Conservation (phyloP, 495 filamentous ascomycete genomes). For the Hyaloscypha bicolor region DNA sequence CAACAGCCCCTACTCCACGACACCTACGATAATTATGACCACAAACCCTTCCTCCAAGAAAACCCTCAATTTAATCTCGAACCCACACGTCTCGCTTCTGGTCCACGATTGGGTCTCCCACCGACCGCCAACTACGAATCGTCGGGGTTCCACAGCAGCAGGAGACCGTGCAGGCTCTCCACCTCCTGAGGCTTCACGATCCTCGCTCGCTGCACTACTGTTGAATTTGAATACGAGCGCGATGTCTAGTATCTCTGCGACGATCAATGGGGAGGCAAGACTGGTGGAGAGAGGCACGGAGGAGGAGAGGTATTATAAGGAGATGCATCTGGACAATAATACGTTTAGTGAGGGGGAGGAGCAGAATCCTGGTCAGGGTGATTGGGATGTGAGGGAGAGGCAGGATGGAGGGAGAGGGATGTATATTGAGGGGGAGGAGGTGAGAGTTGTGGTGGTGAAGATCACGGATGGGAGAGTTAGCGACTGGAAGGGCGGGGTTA, state of each 20-base stretch:
- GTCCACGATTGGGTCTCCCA: slow-evolving; percentile 99
- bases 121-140: slow-evolving; percentile 76
- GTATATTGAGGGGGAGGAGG: slow-evolving; percentile 70
- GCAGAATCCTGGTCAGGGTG: slow-evolving; percentile 21
- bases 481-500: slow-evolving; percentile 79
- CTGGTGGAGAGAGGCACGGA: slow-evolving; percentile 72
- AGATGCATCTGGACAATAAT: slow-evolving; percentile 87
- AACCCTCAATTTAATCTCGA: slow-evolving; percentile 80
- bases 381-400: slow-evolving; percentile 22
- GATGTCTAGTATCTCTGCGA: slow-evolving; percentile 87
- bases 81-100: slow-evolving; percentile 90
- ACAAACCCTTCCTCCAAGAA: slow-evolving; percentile 88
- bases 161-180: slow-evolving; percentile 51
- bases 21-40: slow-evolving; percentile 89
- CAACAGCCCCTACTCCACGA: slow-evolving; percentile 69
- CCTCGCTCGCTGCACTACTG: slow-evolving; percentile 77
- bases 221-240: slow-evolving; percentile 88
- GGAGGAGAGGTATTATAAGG: slow-evolving; percentile 80
- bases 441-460: slow-evolving; percentile 72
- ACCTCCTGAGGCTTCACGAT: slow-evolving; percentile 62
- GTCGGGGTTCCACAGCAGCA: slow-evolving; percentile 26
- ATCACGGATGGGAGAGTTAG: slow-evolving; percentile 75
- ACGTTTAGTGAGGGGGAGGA: slow-evolving; percentile 60
- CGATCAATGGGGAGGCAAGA: slow-evolving; percentile 82
- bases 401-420: slow-evolving; percentile 55